A percentile compares a stretch with the other conserved stretches of the same genome.
phyloP scores from a whole-genome alignment of 2,329 filamentous ascomycete genomes.

The Trichophaea hybrida region DNA sequence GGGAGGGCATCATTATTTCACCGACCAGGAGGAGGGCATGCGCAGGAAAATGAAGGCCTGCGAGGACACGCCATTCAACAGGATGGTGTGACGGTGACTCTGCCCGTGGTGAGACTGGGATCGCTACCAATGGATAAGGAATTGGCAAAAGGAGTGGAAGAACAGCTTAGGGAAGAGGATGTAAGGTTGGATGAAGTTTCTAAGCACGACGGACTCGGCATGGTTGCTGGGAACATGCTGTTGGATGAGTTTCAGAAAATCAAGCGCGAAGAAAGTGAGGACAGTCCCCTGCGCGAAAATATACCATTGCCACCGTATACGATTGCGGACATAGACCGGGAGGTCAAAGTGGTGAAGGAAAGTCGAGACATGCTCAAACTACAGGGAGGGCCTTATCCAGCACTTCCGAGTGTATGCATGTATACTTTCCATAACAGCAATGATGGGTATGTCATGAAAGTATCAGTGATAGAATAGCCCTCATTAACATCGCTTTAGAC shows the following conservation, averaged over 20 bases:
- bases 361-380: slow-evolving; percentile 85
- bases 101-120: slow-evolving; percentile 57
- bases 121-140: slow-evolving; percentile 71
- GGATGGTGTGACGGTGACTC: slow-evolving; percentile 43
- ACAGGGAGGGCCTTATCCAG: slow-evolving; percentile 30
- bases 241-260: slow-evolving; percentile 80
- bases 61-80: slow-evolving; percentile 51
- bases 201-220: slow-evolving; percentile 22
- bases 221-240: slow-evolving; percentile 50
- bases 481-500: slow-evolving; percentile 36
- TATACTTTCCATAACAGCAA: slow-evolving; percentile 97
- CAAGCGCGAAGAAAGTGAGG: slow-evolving; percentile 78
- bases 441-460: slow-evolving; percentile 52
- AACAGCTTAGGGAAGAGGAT: slow-evolving; percentile 77
- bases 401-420: slow-evolving; percentile 78
- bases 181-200: slow-evolving; percentile 31
- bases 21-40: slow-evolving; percentile 38
- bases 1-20: slow-evolving; percentile 36
- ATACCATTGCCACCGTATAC: slow-evolving; percentile 78
- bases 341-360: slow-evolving; percentile 86
- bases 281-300: slow-evolving; percentile 62
- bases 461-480: slow-evolving; percentile 7
- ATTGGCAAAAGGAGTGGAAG: slow-evolving; percentile 69
- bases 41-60: slow-evolving; percentile 49
- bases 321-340: slow-evolving; percentile 79